Percentiles rank a stretch among this genome's conserved stretches.
Evolutionary conservation across 805 yeast genomes (phyloP).

Genomic region (Wickerhamomyces queroliae): DNA sequence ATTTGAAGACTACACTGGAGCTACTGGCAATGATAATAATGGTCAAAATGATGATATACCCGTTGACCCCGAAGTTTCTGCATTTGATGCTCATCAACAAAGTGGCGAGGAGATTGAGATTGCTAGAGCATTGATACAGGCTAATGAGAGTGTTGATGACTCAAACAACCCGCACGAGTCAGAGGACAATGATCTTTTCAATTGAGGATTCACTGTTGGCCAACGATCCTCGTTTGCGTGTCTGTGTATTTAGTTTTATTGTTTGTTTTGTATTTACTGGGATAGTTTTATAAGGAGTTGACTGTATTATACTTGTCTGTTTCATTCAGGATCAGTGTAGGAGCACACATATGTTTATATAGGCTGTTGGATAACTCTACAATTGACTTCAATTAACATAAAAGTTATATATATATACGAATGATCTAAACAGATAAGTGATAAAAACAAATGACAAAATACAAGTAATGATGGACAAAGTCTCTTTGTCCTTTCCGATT

Average conservation of each 20-base stretch:
- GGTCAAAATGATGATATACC: slow-evolving; percentile 34
- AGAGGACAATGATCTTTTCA: slow-evolving; percentile 2
- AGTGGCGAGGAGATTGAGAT: slow-evolving; percentile 56
- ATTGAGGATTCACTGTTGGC: neutral
- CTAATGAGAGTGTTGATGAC: slow-evolving; percentile 24
- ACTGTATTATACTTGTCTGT: too few species aligned
- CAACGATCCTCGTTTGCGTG: neutral
- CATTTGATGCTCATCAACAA: slow-evolving; percentile 33
- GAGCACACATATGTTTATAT: too few species aligned
- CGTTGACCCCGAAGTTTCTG: slow-evolving; percentile 55
- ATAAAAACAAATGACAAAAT: too few species aligned
- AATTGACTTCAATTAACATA: too few species aligned
- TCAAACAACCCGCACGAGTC: slow-evolving; percentile 11
- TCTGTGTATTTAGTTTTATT: neutral
- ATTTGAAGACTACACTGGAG: slow-evolving; percentile 46
- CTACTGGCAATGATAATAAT: slow-evolving; percentile 38
- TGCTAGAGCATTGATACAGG: slow-evolving; percentile 61
- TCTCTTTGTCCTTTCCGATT: neutral
- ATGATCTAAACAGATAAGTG: too few species aligned
- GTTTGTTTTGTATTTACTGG: too few species aligned
- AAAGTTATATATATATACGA: too few species aligned
- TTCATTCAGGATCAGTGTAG: too few species aligned
- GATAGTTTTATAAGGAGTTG: too few species aligned
- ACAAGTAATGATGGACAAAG: too few species aligned
- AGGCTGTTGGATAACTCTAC: too few species aligned